Evolutionary conservation across 2,329 filamentous ascomycete species (phyloP).

Genomic region (Ilyonectria robusta): DNA sequence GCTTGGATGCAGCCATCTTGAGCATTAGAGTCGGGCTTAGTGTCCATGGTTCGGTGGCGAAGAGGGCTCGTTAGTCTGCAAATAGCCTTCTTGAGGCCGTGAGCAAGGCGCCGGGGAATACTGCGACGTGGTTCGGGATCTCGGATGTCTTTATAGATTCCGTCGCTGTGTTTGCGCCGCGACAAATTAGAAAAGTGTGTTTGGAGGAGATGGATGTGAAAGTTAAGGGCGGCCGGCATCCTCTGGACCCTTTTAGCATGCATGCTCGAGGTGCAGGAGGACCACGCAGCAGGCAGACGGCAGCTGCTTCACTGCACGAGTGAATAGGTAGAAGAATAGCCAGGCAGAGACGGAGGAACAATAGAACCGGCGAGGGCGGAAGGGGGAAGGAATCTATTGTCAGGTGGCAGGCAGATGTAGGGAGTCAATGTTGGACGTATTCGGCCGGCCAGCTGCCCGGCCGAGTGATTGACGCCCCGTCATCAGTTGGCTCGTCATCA

Average conservation of each 20-base stretch:
- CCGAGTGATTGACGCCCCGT: slow-evolving; percentile 2
- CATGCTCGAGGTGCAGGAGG: neutral
- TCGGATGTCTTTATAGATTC: neutral
- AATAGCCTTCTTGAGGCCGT: neutral
- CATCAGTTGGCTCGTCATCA: slow-evolving; percentile 6
- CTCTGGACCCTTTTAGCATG: neutral
- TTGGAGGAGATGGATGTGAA: neutral
- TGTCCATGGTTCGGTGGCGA: slow-evolving; percentile 26
- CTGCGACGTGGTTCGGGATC: neutral
- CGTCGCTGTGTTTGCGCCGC: neutral
- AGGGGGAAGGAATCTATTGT: slow-evolving; percentile 5
- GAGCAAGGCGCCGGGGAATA: neutral
- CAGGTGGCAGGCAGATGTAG: neutral
- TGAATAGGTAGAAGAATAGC: neutral
- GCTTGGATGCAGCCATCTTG: slow-evolving; percentile 32
- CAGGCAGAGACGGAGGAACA: neutral
- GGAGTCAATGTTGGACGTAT: neutral
- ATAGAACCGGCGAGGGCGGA: neutral
- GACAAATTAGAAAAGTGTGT: slow-evolving; percentile 28
- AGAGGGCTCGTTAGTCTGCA: neutral
- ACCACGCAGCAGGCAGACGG: neutral
- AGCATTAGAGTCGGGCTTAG: neutral
- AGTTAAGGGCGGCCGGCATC: neutral
- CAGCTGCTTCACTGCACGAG: neutral
- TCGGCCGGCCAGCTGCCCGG: neutral